Evolutionary conservation across 768 basidiomycete genomes (phyloP).

Genomic region (Dioszegia crocea): DNA sequence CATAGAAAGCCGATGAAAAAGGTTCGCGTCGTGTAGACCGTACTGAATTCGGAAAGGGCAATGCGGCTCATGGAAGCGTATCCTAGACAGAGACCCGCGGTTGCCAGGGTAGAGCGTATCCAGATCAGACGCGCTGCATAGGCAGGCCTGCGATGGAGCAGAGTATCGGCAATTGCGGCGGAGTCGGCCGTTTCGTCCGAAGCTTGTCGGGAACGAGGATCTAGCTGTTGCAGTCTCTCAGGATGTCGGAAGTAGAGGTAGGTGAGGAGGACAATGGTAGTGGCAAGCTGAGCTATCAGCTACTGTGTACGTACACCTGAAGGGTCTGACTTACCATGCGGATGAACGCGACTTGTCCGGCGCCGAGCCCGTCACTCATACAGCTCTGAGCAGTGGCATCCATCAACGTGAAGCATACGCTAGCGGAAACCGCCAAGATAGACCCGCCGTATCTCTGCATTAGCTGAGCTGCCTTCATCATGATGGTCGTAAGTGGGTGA

Average conservation of each 20-base stretch:
- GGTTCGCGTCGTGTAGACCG: background rate
- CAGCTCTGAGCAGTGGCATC: background rate
- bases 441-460: background rate
- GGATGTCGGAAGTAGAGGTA: background rate
- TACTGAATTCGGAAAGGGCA: background rate
- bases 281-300: background rate
- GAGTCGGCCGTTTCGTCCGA: background rate
- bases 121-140: background rate
- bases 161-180: background rate
- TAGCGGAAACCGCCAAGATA: background rate
- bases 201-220: background rate
- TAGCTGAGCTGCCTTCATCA: too few species aligned
- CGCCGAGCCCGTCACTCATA: background rate
- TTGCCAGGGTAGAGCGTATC: background rate
- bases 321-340: background rate
- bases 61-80: background rate
- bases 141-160: background rate
- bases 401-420: background rate
- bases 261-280: background rate
- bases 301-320: background rate
- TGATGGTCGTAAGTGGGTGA: too few species aligned
- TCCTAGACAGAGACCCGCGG: background rate
- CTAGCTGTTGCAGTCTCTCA: background rate
- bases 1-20: background rate
- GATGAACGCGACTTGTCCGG: background rate